phyloP scores from a whole-genome alignment of 495 filamentous ascomycete species.

The Aspergillus baeticus region DNA sequence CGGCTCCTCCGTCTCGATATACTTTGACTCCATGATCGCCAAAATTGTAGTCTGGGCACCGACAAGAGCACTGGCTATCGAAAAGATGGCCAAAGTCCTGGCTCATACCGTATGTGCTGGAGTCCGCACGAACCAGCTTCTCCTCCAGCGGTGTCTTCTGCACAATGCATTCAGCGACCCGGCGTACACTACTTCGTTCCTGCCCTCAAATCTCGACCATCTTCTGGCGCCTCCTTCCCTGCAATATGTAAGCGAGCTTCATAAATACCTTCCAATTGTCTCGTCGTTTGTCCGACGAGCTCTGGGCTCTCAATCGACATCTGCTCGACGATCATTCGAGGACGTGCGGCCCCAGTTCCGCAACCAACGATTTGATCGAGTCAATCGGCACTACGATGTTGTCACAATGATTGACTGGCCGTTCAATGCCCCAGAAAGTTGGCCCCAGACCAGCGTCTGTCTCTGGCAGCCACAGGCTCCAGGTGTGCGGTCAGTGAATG shows the following conservation, averaged over 20 bases:
- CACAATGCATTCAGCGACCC: conserved; percentile 71
- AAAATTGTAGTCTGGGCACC: conserved; percentile 83
- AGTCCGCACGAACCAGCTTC: conserved; percentile 83
- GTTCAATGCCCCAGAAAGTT: neutral
- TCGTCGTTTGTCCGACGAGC: too few species aligned
- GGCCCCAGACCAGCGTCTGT: neutral
- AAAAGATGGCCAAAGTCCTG: conserved; percentile 68
- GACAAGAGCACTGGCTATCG: conserved; percentile 69
- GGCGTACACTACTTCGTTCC: conserved; percentile 66
- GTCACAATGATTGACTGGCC: conserved; percentile 15
- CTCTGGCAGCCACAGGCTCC: too few species aligned
- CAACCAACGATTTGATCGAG: conserved; percentile 22
- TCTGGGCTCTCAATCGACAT: neutral
- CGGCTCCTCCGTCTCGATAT: conserved; percentile 77
- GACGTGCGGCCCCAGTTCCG: conserved; percentile 23
- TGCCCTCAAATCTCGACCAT: neutral
- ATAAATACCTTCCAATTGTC: too few species aligned
- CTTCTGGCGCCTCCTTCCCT: too few species aligned
- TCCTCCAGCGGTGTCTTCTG: conserved; percentile 72
- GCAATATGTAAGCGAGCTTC: too few species aligned
- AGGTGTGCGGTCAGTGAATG: too few species aligned
- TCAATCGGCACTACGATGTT: conserved; percentile 20
- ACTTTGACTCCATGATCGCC: conserved; percentile 94
- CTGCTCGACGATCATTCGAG: conserved; percentile 12
- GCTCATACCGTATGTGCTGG: conserved; percentile 81